Evolutionary conservation across 2,329 filamentous ascomycete genomes (phyloP).

Genomic region (Monilinia vaccinii-corymbosi): DNA sequence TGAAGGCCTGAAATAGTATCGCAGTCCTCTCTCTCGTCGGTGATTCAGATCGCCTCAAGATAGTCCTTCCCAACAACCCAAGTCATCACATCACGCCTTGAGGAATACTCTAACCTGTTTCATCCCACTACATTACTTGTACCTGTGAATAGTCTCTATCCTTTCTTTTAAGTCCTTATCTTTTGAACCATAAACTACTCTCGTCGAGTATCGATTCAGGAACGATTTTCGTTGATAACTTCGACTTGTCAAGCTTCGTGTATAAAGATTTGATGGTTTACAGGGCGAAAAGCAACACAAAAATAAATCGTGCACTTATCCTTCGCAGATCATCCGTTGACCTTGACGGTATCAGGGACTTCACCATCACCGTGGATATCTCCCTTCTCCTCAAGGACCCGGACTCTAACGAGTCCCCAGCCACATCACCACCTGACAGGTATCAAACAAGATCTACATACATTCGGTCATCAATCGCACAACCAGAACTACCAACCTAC

Average conservation of each 20-base stretch:
- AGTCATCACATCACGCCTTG: slow-evolving; percentile 16
- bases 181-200: slow-evolving; percentile 11
- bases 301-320: slow-evolving; percentile 14
- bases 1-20: slow-evolving; percentile 31
- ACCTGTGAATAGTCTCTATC: slow-evolving; percentile 18
- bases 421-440: slow-evolving; percentile 34
- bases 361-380: slow-evolving; percentile 85
- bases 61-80: slow-evolving; percentile 20
- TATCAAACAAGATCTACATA: slow-evolving; percentile 25
- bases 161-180: slow-evolving; percentile 15
- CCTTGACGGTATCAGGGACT: slow-evolving; percentile 29
- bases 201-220: slow-evolving; percentile 13
- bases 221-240: slow-evolving; percentile 14
- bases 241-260: slow-evolving; percentile 14
- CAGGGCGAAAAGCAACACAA: neutral
- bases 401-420: slow-evolving; percentile 62
- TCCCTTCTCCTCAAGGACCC: slow-evolving; percentile 72
- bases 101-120: slow-evolving; percentile 22
- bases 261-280: slow-evolving; percentile 8
- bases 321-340: slow-evolving; percentile 29
- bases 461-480: slow-evolving; percentile 21
- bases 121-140: slow-evolving; percentile 21
- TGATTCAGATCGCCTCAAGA: slow-evolving; percentile 25
- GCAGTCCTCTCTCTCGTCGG: slow-evolving; percentile 25
- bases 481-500: slow-evolving; percentile 21